Conservation (phyloP, 2,329 filamentous ascomycete species). For the Sporothrix phasma region DNA sequence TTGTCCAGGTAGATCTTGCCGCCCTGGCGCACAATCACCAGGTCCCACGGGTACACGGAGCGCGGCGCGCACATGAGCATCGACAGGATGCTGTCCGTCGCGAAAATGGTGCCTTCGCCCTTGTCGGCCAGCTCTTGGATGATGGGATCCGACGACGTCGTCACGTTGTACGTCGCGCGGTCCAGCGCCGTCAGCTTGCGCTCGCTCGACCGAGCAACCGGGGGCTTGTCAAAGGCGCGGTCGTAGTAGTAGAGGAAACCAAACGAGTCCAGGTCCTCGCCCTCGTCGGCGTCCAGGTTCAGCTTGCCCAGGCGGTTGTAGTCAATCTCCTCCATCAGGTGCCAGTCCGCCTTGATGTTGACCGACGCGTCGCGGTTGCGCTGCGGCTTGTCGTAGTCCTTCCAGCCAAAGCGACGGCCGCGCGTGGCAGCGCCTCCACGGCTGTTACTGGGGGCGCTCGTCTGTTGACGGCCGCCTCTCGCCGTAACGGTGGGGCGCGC, state of each 20-base stretch:
- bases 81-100: constrained; percentile 91
- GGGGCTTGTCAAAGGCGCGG: constrained; percentile 84
- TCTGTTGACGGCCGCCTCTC: constrained; percentile 45
- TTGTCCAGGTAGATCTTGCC: constrained; percentile 99
- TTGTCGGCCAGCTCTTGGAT: constrained; percentile 96
- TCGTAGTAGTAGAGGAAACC: constrained; percentile 99
- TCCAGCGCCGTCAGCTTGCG: constrained; percentile 81
- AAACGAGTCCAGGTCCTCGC: constrained; percentile 90
- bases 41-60: constrained; percentile 96
- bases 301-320: constrained; percentile 92
- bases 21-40: constrained; percentile 84
- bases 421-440: constrained; percentile 63
- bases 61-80: constrained; percentile 99
- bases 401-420: constrained; percentile 91
- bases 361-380: constrained; percentile 93
- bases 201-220: constrained; percentile 71
- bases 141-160: constrained; percentile 88
- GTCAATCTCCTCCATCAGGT: constrained; percentile 94
- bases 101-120: constrained; percentile 92
- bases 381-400: constrained; percentile 96
- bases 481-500: constrained; percentile 51
- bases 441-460: no score
- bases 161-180: constrained; percentile 95
- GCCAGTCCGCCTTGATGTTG: constrained; percentile 93
- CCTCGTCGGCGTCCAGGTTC: constrained; percentile 88